Evolutionary conservation across 306 rosid genomes (phyloP).

Genomic region (Malus domestica): DNA sequence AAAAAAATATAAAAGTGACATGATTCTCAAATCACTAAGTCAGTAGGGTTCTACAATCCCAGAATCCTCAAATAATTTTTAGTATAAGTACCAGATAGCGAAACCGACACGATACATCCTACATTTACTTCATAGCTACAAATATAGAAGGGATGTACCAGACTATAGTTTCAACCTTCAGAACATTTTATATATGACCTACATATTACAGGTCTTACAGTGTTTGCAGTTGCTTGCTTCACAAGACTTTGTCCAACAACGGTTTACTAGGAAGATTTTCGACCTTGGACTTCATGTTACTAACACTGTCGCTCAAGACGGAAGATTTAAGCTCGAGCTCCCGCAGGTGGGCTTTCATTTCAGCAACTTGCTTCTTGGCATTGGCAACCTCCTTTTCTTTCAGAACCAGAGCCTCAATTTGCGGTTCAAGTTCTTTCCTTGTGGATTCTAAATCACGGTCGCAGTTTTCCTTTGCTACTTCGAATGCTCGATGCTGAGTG

Average conservation of each 20-base stretch:
- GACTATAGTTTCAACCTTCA: not conserved
- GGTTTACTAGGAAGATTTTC: constrained; percentile 41
- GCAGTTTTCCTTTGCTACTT: constrained; percentile 39
- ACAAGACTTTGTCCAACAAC: constrained; percentile 44
- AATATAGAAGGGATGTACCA: not conserved
- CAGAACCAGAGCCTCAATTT: constrained; percentile 37
- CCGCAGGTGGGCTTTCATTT: constrained; percentile 45
- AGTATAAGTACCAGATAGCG: not conserved
- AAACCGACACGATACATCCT: not conserved
- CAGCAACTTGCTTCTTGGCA: constrained; percentile 37
- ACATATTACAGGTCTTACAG: not conserved
- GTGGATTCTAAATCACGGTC: constrained; percentile 35
- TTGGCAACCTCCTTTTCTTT: constrained; percentile 58
- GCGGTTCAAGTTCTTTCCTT: constrained; percentile 48
- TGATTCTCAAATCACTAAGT: not conserved
- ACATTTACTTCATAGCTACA: not conserved
- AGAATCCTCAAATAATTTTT: not conserved
- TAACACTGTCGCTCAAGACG: constrained; percentile 29
- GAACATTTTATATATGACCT: not conserved
- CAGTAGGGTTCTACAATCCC: not conserved
- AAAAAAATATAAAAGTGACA: not conserved
- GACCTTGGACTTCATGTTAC: constrained; percentile 46
- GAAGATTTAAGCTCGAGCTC: constrained; percentile 54
- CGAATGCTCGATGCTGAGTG: constrained; percentile 31
- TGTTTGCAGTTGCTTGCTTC: constrained; percentile 9